Base-by-base conservation (phyloP, 495 filamentous ascomycete genomes). In the Penicillium parvum region DNA sequence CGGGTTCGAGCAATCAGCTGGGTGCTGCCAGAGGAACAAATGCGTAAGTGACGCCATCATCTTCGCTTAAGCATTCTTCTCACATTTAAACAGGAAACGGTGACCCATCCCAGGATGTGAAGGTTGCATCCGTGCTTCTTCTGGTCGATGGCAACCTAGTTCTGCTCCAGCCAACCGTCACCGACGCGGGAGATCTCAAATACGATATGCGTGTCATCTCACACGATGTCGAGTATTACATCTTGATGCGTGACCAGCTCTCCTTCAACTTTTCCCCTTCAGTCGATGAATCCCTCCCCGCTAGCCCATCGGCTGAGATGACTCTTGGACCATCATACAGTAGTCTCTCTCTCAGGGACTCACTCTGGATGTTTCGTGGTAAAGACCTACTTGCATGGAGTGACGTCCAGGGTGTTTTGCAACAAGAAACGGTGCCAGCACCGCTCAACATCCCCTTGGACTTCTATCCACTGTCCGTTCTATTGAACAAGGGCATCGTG, bases 201-300 rank as follows among this genome's bases (percentile, higher is more conserved):
- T 99, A 97, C 57, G 92, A 99, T 54, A 97, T 99, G 94, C 85
- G 89, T 9, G 83, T 97, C 22, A 82, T 99, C 53, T 88, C 90
- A 5, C 86, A 95, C 47, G 91, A 91, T 53, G 90, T 97, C 14
- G 94, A 99, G 54, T 96, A 91, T 55, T 97, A 94, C 58, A 77
- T 82, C 33, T 76, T 94, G 52, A 91, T 94, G 82, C 82, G 89
- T 38, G 94, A 99, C 52, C 86, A 90, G 46, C 75, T 79, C 14
- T 77, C 77, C 1, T 68, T 73, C 43, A 68, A 69, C 37, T 70
- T 71, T 36, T 49, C 65, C 1, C 66, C 63, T 5, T 56, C 60
- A 5, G 41, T 61, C 2, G 62, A 69, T 43, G 72, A 73, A 42
- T 68, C 69, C 10, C 45, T 74, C 11, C 76, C 76, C 3, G 57